Percentiles rank a stretch among this genome's conserved stretches.
These are phyloP conservation scores for Alternaria solani DNA, from an alignment of 2,329 filamentous ascomycete genomes.

Conservation along the genomic window DNA sequence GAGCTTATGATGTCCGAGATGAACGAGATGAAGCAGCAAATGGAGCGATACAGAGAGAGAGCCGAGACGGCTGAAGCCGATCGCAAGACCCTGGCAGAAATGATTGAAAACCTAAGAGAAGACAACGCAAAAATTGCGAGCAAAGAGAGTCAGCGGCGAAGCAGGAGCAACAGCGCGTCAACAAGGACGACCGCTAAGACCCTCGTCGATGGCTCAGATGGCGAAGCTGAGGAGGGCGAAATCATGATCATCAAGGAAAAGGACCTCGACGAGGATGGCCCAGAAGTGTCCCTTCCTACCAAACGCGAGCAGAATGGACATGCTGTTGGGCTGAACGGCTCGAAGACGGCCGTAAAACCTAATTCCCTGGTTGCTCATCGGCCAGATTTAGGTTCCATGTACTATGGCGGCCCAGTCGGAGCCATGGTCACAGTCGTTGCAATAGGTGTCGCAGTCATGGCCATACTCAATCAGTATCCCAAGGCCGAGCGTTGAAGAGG, in stretches of 20 bases:
- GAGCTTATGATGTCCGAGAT: slow-evolving; percentile 82
- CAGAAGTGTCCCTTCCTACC: slow-evolving; percentile 27
- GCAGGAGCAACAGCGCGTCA: slow-evolving; percentile 34
- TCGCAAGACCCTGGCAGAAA: slow-evolving; percentile 80
- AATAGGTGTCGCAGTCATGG: slow-evolving; percentile 53
- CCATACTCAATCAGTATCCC: slow-evolving; percentile 54
- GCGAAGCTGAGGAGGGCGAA: slow-evolving; percentile 44
- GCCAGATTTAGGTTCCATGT: slow-evolving; percentile 40
- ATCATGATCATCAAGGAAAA: slow-evolving; percentile 49
- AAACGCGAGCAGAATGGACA: slow-evolving; percentile 43
- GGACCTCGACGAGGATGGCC: slow-evolving; percentile 36
- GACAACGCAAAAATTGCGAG: slow-evolving; percentile 63
- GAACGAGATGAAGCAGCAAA: slow-evolving; percentile 78
- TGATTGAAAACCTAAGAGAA: slow-evolving; percentile 82
- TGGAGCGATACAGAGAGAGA: slow-evolving; percentile 77
- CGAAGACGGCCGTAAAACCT: slow-evolving; percentile 29
- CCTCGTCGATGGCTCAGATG: slow-evolving; percentile 27
- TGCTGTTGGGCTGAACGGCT: slow-evolving; percentile 31
- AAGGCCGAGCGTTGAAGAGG: slow-evolving; percentile 54
- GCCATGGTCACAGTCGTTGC: slow-evolving; percentile 52
- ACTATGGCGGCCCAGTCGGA: slow-evolving; percentile 50
- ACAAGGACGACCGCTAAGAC: slow-evolving; percentile 14
- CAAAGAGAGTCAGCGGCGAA: slow-evolving; percentile 39
- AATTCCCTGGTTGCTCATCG: slow-evolving; percentile 38
- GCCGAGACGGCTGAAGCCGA: slow-evolving; percentile 85